Evolutionary conservation across 192 early-diverging fungal species (phyloP).

Genomic region (Physocladia obscura): DNA sequence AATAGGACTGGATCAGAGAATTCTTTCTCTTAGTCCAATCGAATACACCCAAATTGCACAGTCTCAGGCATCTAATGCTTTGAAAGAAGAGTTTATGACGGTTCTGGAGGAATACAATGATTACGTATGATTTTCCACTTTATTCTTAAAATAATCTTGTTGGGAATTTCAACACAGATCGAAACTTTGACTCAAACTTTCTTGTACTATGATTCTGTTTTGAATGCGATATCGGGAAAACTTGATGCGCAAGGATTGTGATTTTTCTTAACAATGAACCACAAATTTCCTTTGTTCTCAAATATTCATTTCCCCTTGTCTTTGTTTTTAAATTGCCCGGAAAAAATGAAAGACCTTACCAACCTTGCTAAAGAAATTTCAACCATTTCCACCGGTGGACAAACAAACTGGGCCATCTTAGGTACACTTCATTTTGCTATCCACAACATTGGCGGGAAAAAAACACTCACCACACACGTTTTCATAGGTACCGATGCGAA

Average conservation of each 20-base stretch:
- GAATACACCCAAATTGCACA: constrained; percentile 27
- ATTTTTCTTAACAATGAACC: background rate
- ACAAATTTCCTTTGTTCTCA: background rate
- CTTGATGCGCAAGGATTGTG: constrained; percentile 22
- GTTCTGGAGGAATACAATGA: constrained; percentile 25
- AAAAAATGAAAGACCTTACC: constrained; percentile 15
- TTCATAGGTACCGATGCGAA: background rate
- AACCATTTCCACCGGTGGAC: constrained; percentile 3
- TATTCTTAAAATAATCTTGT: background rate
- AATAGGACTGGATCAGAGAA: constrained; percentile 20
- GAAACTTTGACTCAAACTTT: constrained; percentile 26
- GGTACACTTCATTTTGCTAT: background rate
- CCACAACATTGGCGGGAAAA: too few species aligned
- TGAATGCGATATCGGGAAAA: constrained; percentile 21
- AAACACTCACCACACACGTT: background rate
- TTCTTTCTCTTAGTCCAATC: constrained; percentile 14
- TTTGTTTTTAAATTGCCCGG: background rate
- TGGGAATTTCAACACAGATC: background rate
- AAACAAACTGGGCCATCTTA: constrained; percentile 21
- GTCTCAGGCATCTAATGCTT: background rate
- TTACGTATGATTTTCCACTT: constrained; percentile 8
- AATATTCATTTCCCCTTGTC: background rate
- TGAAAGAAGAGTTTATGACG: constrained; percentile 30
- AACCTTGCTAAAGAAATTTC: constrained; percentile 14
- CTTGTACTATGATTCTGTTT: constrained; percentile 26